Conservation (phyloP, 257 asterid genomes). For the Solanum piurae region DNA sequence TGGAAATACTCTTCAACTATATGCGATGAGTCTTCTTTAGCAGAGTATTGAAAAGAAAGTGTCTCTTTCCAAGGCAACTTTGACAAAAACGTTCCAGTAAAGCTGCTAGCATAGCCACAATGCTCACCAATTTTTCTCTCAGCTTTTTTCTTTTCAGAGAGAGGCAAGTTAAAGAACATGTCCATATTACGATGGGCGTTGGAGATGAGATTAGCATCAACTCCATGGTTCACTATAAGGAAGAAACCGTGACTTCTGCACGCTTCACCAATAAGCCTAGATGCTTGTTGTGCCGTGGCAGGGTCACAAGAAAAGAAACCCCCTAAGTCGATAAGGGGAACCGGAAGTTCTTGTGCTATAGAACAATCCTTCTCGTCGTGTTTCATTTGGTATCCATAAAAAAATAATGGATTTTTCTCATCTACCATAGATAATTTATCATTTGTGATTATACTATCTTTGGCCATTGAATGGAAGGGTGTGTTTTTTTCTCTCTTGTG, state of each 20-base stretch:
- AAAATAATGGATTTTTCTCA: conserved; percentile 7
- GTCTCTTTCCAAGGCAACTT: neutral
- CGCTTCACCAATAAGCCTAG: conserved; percentile 48
- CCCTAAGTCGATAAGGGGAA: conserved; percentile 50
- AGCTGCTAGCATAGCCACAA: neutral
- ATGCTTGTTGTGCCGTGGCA: conserved; percentile 22
- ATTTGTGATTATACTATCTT: conserved; percentile 20
- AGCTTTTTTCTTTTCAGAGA: neutral
- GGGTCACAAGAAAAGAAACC: conserved; percentile 65
- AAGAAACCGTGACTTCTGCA: conserved; percentile 70
- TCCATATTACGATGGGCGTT: neutral
- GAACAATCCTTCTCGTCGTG: conserved; percentile 3
- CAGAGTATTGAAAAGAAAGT: neutral
- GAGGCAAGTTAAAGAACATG: neutral
- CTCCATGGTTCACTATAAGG: conserved; percentile 59
- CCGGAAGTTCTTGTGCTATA: conserved; percentile 28
- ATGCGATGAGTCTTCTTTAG: neutral
- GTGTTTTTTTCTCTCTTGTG: neutral
- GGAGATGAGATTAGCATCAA: conserved; percentile 29
- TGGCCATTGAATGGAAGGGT: conserved; percentile 42
- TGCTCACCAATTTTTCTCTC: neutral
- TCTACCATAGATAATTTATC: conserved; percentile 6
- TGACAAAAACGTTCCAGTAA: neutral
- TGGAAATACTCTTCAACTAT: neutral
- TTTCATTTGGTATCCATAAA: conserved; percentile 36